Percentiles rank a stretch among this genome's conserved stretches.
Evolutionary conservation across 208 protist genomes (phyloP).

Genomic region (Crithidia bombi): DNA sequence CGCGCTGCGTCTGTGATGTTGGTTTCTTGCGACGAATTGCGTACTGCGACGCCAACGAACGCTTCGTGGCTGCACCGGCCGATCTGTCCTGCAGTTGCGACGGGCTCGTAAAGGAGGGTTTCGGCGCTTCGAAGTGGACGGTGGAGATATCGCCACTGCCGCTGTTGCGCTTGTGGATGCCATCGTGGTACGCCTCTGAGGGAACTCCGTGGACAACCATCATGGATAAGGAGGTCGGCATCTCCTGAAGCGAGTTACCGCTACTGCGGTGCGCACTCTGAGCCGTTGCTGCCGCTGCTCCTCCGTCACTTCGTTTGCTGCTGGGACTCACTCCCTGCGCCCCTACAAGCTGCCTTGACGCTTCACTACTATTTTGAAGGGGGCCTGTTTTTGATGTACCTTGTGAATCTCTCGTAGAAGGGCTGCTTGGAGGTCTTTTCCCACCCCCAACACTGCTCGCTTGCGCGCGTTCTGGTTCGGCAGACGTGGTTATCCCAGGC

Average conservation of each 20-base stretch:
- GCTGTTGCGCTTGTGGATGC: neutral
- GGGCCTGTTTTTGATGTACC: too few species aligned
- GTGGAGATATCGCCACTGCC: neutral
- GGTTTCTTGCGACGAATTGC: constrained; percentile 33
- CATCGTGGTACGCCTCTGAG: neutral
- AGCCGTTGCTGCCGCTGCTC: neutral
- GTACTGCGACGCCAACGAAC: constrained; percentile 50
- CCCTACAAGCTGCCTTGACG: too few species aligned
- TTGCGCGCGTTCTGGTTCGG: neutral
- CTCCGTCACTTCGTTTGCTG: too few species aligned
- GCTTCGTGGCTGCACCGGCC: constrained; percentile 15
- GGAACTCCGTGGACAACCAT: constrained; percentile 12
- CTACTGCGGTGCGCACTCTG: too few species aligned
- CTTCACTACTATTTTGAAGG: too few species aligned
- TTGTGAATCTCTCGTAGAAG: too few species aligned
- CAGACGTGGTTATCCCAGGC: neutral
- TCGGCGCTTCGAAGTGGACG: neutral
- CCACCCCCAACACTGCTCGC: too few species aligned
- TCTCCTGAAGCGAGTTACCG: constrained; percentile 1
- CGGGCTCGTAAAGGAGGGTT: neutral
- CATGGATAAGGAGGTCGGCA: neutral
- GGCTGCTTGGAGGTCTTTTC: too few species aligned
- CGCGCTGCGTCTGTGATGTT: neutral
- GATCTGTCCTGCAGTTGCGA: constrained; percentile 11
- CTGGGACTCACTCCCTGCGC: too few species aligned